A percentile compares a stretch with the other conserved stretches of the same genome.
Conservation (phyloP, 2,329 filamentous ascomycete genomes). For the Chaetoscypha palmicola region DNA sequence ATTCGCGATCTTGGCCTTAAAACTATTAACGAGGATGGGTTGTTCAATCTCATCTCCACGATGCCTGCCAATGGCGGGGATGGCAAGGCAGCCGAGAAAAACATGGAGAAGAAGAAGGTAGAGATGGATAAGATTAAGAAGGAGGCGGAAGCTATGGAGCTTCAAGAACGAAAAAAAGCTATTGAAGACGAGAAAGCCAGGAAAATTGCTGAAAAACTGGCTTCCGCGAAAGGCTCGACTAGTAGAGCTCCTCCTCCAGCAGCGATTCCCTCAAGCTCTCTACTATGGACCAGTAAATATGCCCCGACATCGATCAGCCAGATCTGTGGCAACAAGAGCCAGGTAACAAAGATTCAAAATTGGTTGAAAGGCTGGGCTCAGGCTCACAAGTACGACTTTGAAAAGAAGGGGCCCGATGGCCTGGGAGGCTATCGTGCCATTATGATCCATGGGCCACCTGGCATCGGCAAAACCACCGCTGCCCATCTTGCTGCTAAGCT, state of each 20-base stretch:
- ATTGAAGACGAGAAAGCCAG: slow-evolving; percentile 46
- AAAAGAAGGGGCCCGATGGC: slow-evolving; percentile 75
- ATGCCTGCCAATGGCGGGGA: slow-evolving; percentile 82
- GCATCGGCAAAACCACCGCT: slow-evolving; percentile 95
- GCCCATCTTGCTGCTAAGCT: slow-evolving; percentile 90
- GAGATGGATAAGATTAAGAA: slow-evolving; percentile 77
- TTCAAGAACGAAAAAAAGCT: slow-evolving; percentile 60
- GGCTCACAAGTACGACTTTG: slow-evolving; percentile 72
- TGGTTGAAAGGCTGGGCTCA: slow-evolving; percentile 84
- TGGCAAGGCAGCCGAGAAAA: slow-evolving; percentile 80
- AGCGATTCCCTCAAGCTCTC: slow-evolving; percentile 43
- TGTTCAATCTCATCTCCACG: slow-evolving; percentile 75
- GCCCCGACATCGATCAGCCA: slow-evolving; percentile 77
- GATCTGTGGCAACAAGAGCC: slow-evolving; percentile 89
- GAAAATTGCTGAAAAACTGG: slow-evolving; percentile 30
- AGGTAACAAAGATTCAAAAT: slow-evolving; percentile 80
- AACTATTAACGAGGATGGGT: slow-evolving; percentile 87
- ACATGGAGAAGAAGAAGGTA: slow-evolving; percentile 74
- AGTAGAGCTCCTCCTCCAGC: slow-evolving; percentile 34
- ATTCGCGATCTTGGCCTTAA: slow-evolving; percentile 75
- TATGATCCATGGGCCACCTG: slow-evolving; percentile 90
- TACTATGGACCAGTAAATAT: slow-evolving; percentile 92
- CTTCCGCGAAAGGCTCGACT: slow-evolving; percentile 34
- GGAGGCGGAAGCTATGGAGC: slow-evolving; percentile 79
- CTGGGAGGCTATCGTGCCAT: slow-evolving; percentile 79